Base-by-base conservation (phyloP, 805 yeast species). In the Ogataea chonburiensis region DNA sequence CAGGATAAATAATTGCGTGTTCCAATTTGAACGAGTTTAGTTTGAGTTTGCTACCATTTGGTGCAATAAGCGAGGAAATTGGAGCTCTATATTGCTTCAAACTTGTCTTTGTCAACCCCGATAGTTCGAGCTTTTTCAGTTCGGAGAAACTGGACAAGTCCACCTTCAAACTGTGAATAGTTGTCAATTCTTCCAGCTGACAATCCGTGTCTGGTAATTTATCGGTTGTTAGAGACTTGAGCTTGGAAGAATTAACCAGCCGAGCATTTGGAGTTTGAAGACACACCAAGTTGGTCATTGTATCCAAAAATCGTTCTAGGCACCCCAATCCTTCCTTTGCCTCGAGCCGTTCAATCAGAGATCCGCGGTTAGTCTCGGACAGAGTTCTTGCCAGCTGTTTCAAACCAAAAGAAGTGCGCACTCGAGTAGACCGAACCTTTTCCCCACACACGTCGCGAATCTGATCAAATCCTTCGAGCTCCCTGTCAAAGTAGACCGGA, bases 321-420 rank as follows among this genome's bases (percentile, higher is more conserved):
- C 7, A 14, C 6, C 24, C 33, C 18, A 24, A 12, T n/a, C 28
- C 32, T 6, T 17, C 26, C 9, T 28, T 28, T 2, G 25, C 18
- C 16, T 36, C 39, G 8, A 36, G 11, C 3, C 39, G 24, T 19
- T 29, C 31, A 7, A 36, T 14, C 7, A 36, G 14, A 9, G 8
- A 8, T 8, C 16, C 29, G 13, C 14, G 20, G n/a, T 36, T 13
- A 6, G 30, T 29, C 12, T 36, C 34, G 6, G 24, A 9, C 10
- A 27, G 39, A 4, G 55, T 42, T 29, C 43, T 39, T 18, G 47
- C 42, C 26, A 57, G 47, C 3, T 49, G 45, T 24, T 50, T 50
- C 29, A 53, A 31, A 5, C 57, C 56, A 29, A 50, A 46, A 14
- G 45, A 34, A 3, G 51, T 51, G 22, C 43, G 47, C 11, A 57